Base-by-base conservation (phyloP, 805 yeast species). In the Candida insectalens region DNA sequence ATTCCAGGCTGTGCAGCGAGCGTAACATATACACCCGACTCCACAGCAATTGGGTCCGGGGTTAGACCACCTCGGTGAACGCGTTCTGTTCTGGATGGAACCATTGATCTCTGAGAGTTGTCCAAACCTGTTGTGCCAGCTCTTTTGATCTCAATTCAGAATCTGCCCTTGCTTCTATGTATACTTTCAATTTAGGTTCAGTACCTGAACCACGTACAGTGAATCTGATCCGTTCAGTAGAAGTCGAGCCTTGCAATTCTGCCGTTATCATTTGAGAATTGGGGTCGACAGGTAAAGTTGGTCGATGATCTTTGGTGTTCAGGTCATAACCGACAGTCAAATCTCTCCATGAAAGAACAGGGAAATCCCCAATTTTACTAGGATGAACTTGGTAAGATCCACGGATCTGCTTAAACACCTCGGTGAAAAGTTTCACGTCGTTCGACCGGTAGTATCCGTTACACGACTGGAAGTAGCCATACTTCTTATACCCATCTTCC, bases 141-240 rank as follows among this genome's bases (percentile, higher is more conserved):
- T 28, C 38, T 1, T 45, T 39, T 0, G 95, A 83, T 3, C 55
- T 50, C 0, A 38, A 48, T 29, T 69, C 82, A 6, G 61, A 53
- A 1, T 41, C 32, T 0, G 84, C 67, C 27, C 57, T 56, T 0
- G 94, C 92, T 51, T 89, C 98, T 22, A 89, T 77, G 57, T 89
- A 89, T 1, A 89, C 83, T 55, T 89, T 89, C 42, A 89, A 63
- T 53, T 89, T 89, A 3, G 96, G 96, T 54, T 89, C 98, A 0
- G 98, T 89, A 8, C 98, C 98, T 3, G 95, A 84, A 1, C 96
- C 96, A 34, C 98, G 68, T 32, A 83, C 76, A 0, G 97, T 88
- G 50, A 88, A 77, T 23, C 94, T 60, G 2, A 84, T 75, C 15
- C 42, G 43, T 27, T 63, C 70, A 8, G 23, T 39, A 8, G 35